Evolutionary conservation across 768 basidiomycete genomes (phyloP).

Genomic region (Tricholoma saponaceum): DNA sequence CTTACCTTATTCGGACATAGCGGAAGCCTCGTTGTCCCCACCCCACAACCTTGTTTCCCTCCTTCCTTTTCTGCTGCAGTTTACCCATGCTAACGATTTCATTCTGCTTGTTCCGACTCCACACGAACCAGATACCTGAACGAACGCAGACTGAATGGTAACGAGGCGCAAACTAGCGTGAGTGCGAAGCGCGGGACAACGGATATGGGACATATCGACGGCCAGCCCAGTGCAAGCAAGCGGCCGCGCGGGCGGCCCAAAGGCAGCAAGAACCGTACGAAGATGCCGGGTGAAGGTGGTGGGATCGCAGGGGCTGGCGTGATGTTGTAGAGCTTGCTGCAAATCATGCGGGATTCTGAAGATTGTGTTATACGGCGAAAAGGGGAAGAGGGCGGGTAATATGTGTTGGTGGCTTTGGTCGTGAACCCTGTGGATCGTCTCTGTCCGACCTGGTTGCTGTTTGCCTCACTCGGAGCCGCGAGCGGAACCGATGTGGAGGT

Average conservation of each 20-base stretch:
- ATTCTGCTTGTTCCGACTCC: neutral
- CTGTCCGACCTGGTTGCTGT: neutral
- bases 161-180: slow-evolving; percentile 23
- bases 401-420: neutral
- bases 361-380: neutral
- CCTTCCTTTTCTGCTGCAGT: slow-evolving; percentile 5
- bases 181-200: slow-evolving; percentile 24
- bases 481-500: neutral
- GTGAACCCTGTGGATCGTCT: neutral
- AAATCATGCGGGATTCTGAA: neutral
- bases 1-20: neutral
- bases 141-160: slow-evolving; percentile 57
- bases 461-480: neutral
- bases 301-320: slow-evolving; percentile 3
- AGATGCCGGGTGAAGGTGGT: neutral
- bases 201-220: slow-evolving; percentile 17
- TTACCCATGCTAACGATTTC: slow-evolving; percentile 9
- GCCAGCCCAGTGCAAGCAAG: slow-evolving; percentile 31
- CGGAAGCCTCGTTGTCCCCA: neutral
- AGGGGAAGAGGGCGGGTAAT: neutral
- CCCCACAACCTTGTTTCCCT: neutral
- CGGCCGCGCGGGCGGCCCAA: slow-evolving; percentile 64
- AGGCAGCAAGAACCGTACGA: slow-evolving; percentile 59
- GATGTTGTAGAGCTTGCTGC: neutral
- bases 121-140: slow-evolving; percentile 47